Conservation (phyloP, 75 land plant species). For the Cupressus sempervirens region DNA sequence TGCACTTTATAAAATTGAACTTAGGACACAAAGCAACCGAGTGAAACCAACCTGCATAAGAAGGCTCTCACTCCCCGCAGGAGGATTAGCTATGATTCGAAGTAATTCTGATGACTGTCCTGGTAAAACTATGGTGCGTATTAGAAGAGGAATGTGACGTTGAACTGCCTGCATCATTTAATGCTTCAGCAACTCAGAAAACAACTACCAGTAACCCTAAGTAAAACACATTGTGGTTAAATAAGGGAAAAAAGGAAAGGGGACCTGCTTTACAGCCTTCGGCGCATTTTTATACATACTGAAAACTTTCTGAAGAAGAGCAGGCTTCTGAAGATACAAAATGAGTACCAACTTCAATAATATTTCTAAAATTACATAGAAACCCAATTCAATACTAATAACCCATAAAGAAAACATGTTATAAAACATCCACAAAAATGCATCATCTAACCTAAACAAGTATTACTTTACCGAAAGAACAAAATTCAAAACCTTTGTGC, state of each 20-base stretch:
- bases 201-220: background rate
- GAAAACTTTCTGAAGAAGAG: slow-evolving; percentile 83
- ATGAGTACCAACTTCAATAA: background rate
- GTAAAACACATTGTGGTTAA: background rate
- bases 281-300: slow-evolving; percentile 48
- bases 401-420: background rate
- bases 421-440: background rate
- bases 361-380: background rate
- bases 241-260: background rate
- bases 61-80: slow-evolving; percentile 75
- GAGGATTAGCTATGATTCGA: slow-evolving; percentile 80
- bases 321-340: slow-evolving; percentile 66
- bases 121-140: slow-evolving; percentile 58
- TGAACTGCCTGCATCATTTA: slow-evolving; percentile 70
- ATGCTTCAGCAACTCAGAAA: slow-evolving; percentile 10
- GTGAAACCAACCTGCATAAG: slow-evolving; percentile 57
- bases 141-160: slow-evolving; percentile 73
- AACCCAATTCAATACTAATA: background rate
- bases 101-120: slow-evolving; percentile 73
- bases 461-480: background rate
- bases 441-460: background rate
- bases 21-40: background rate
- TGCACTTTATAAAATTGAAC: background rate
- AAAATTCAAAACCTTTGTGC: slow-evolving; percentile 75
- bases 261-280: slow-evolving; percentile 76